These are phyloP conservation scores for Eimeria acervulina DNA, from an alignment of 169 alveolate species.

Conservation along the genomic window DNA sequence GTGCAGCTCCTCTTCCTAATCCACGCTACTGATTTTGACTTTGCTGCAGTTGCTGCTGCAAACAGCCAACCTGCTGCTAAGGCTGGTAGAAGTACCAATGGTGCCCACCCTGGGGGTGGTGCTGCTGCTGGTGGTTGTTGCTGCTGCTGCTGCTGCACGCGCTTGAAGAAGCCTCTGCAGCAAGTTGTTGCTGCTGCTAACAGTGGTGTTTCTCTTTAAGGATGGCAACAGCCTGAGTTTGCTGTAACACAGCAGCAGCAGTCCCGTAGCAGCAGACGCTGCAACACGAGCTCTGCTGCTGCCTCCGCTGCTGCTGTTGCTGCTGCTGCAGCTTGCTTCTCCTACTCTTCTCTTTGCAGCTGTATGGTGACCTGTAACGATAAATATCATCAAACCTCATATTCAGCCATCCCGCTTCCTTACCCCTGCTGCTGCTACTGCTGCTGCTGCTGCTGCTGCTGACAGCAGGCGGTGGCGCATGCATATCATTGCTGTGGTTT, in stretches of 20 bases:
- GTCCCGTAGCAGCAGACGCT: neutral
- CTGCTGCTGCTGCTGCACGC: neutral
- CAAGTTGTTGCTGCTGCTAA: constrained; percentile 13
- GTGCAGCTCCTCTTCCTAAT: neutral
- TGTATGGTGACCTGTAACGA: neutral
- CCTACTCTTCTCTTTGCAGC: neutral
- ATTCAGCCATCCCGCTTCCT: constrained; percentile 95
- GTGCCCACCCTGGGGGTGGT: constrained; percentile 7
- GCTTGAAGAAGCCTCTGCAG: neutral
- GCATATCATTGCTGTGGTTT: neutral
- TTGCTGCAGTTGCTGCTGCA: neutral
- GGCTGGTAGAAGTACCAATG: constrained; percentile 27
- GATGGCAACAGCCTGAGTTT: neutral
- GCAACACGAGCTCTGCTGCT: constrained; percentile 19
- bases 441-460: neutral
- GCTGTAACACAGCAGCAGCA: neutral
- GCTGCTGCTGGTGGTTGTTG: neutral
- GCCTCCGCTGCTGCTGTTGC: neutral
- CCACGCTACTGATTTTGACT: neutral
- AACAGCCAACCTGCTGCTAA: neutral
- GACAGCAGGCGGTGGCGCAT: neutral
- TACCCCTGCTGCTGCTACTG: constrained; percentile 83
- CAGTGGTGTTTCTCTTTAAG: neutral
- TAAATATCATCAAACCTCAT: neutral
- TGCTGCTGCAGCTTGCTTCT: neutral